phyloP scores from a whole-genome alignment of 768 basidiomycete genomes.

The Favolaschia claudopus region DNA sequence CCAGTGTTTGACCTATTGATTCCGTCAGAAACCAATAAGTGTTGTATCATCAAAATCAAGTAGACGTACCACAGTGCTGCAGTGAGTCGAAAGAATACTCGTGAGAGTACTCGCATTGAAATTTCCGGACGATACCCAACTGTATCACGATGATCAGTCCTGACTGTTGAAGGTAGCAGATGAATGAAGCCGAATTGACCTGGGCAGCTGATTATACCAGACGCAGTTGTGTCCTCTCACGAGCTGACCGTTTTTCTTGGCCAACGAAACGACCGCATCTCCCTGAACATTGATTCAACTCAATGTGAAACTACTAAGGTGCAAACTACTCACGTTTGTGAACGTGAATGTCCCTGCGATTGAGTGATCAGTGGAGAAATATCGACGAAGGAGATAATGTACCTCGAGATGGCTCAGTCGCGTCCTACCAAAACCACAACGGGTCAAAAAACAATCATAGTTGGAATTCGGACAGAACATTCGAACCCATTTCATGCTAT shows the following conservation, averaged over 20 bases:
- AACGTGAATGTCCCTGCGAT: conserved; percentile 49
- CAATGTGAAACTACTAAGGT: not conserved
- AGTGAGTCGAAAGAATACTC: conserved; percentile 56
- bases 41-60: too few relatives aligned
- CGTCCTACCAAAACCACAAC: too few relatives aligned
- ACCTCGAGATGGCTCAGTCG: conserved; percentile 58
- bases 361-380: not conserved
- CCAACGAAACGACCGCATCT: conserved; percentile 52
- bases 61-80: conserved; percentile 53
- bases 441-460: too few relatives aligned
- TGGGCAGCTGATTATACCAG: conserved; percentile 61
- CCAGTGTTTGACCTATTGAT: conserved; percentile 51
- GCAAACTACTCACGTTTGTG: conserved; percentile 29
- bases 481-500: conserved; percentile 62
- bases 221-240: conserved; percentile 58
- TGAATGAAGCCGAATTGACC: too few relatives aligned
- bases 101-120: conserved; percentile 52
- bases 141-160: too few relatives aligned
- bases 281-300: conserved; percentile 23
- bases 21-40: not conserved
- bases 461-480: not conserved
- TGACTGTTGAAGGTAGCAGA: too few relatives aligned
- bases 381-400: conserved; percentile 33
- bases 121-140: conserved; percentile 53
- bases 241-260: conserved; percentile 53